Base-by-base conservation (phyloP, 192 early-diverging fungal species). In the Coemansia sp. region DNA sequence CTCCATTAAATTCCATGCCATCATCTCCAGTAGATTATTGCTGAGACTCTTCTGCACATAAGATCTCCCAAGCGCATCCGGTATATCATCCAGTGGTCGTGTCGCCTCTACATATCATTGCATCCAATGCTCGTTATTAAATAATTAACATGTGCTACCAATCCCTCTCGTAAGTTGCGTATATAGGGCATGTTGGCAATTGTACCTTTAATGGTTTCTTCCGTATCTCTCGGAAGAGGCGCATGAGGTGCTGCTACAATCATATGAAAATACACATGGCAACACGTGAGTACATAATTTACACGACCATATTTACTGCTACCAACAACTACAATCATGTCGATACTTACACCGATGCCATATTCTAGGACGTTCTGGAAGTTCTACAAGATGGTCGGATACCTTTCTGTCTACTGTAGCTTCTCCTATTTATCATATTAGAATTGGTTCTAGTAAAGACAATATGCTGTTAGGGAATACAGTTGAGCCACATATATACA, bases 1-100 rank as follows among this genome's bases (percentile, higher is more conserved):
- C 49, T 73, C 76, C 76, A 79, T 79, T 18, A 79, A 63, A 25
- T 69, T 34, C 76, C 76, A 79, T 16, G 76, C 58, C 71, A 79
- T 73, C 25, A 79, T 54, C 53, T 79, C 76, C 19, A 79, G 64
- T 67, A 73, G 60, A 34, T 69, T 79, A 67, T 72, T 79, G 49
- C 51, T 69, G 16, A 79, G 67, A 49, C 67, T 67, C 49, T 73
- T 79, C 49, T 69, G 71, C 47, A 79, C 71, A 32, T 73, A 54
- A 22, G 76, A 57, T n/a, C 76, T 62, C 27, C 61, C 53, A 56
- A 79, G 68, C n/a, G 76, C 76, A 24, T 79, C 76, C 8, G 48
- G 44, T 10, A 79, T 73, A 19, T 67, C 67, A 4, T 53, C 30
- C 5, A 79, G 67, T 25, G 76, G 76, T 23, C 61, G 54, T 5